These are phyloP conservation scores for Diplotaxis tenuifolia DNA, from an alignment of 345 rosid genomes.

Conservation along the genomic window DNA sequence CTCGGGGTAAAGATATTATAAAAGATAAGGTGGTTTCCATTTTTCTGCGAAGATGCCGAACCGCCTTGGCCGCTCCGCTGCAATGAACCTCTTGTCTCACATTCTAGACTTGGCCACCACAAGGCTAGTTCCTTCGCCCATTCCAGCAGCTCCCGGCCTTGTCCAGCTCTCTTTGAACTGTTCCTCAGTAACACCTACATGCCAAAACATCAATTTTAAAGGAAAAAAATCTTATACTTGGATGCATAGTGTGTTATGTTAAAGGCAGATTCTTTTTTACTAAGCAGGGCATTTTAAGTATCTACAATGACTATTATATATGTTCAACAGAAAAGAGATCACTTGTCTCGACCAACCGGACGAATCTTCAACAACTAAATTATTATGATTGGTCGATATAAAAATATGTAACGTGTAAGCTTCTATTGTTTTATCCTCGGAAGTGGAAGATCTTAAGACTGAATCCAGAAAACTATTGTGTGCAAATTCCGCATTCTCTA, in stretches of 20 bases:
- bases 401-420: not conserved
- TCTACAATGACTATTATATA: not conserved
- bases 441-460: not conserved
- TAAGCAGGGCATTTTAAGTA: not conserved
- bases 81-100: constrained; percentile 38
- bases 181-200: constrained; percentile 88
- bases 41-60: constrained; percentile 9
- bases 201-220: not conserved
- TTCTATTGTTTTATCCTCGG: not conserved
- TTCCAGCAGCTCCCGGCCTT: constrained; percentile 51
- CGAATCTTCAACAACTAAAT: not conserved
- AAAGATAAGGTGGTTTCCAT: constrained; percentile 31
- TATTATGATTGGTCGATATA: not conserved
- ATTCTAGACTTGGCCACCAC: constrained; percentile 81
- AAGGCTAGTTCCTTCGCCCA: constrained; percentile 47
- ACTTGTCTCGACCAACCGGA: not conserved
- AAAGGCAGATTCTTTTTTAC: not conserved
- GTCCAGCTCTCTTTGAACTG: constrained; percentile 94
- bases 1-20: constrained; percentile 7
- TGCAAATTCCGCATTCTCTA: not conserved
- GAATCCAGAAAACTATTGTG: too few relatives aligned
- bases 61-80: constrained; percentile 20
- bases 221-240: too few relatives aligned
- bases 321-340: not conserved
- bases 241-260: too few relatives aligned